Evolutionary conservation across 768 basidiomycete genomes (phyloP).

Genomic region (Hygrocybe punicea): DNA sequence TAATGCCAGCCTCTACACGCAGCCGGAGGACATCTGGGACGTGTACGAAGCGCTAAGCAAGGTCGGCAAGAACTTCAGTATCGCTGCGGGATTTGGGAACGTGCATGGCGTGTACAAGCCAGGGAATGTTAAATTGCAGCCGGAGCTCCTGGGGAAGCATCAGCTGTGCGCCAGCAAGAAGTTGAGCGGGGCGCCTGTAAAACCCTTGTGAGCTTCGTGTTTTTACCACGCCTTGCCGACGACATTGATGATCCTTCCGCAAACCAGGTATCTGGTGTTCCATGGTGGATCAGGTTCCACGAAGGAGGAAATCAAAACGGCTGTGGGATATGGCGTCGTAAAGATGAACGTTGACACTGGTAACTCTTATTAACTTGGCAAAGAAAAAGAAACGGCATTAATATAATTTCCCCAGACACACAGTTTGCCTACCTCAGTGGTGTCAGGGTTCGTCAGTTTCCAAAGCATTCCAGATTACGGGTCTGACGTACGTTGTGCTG

Average conservation of each 20-base stretch:
- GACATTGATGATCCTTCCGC: constrained; percentile 4
- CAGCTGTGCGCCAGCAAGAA: constrained; percentile 72
- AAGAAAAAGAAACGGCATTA: background rate
- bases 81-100: constrained; percentile 98
- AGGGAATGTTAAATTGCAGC: constrained; percentile 92
- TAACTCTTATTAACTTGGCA: background rate
- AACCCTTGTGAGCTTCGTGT: constrained; percentile 71
- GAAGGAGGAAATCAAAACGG: constrained; percentile 91
- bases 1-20: constrained; percentile 92
- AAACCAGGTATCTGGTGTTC: constrained; percentile 90
- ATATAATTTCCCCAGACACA: constrained; percentile 46
- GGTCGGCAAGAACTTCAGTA: constrained; percentile 91
- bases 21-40: constrained; percentile 93
- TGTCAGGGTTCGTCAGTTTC: constrained; percentile 55
- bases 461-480: background rate
- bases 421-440: constrained; percentile 89
- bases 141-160: constrained; percentile 89
- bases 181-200: constrained; percentile 55
- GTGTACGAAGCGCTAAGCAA: constrained; percentile 79
- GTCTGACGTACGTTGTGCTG: background rate
- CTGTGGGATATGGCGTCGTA: constrained; percentile 88
- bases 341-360: constrained; percentile 98
- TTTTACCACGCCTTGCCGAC: background rate
- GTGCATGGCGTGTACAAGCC: constrained; percentile 99
- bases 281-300: constrained; percentile 98